These are phyloP conservation scores for Spergularia bocconei DNA, from an alignment of 148 eudicot genomes.

Conservation along the genomic window DNA sequence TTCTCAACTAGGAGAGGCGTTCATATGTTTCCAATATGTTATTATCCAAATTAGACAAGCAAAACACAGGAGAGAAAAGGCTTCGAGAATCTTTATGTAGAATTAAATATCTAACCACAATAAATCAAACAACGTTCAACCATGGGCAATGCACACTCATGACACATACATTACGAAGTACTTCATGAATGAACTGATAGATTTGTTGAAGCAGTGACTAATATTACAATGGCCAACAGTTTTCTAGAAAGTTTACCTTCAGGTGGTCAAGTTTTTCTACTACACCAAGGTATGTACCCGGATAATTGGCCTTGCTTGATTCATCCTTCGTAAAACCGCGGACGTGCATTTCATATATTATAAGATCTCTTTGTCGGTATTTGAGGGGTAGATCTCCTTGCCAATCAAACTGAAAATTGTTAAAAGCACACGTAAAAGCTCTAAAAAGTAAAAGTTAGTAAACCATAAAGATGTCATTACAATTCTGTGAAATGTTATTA, in stretches of 20 bases:
- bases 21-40: background rate
- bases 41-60: background rate
- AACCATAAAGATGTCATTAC: background rate
- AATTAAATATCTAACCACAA: background rate
- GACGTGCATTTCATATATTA: conserved; percentile 95
- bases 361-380: conserved; percentile 69
- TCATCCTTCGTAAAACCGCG: conserved; percentile 95
- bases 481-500: background rate
- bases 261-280: conserved; percentile 91
- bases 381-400: conserved; percentile 90
- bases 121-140: background rate
- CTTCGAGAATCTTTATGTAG: too few species aligned
- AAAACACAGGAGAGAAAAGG: too few species aligned
- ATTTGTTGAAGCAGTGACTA: background rate
- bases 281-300: conserved; percentile 84
- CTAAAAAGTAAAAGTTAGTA: background rate
- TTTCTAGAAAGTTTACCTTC: conserved; percentile 48
- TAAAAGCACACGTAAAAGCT: conserved; percentile 14
- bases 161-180: background rate
- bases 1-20: background rate
- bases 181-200: background rate
- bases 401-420: conserved; percentile 79
- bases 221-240: background rate
- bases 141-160: background rate
- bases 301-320: conserved; percentile 60